Base-by-base conservation (phyloP, 495 filamentous ascomycete species). In the Daldinia childiae region DNA sequence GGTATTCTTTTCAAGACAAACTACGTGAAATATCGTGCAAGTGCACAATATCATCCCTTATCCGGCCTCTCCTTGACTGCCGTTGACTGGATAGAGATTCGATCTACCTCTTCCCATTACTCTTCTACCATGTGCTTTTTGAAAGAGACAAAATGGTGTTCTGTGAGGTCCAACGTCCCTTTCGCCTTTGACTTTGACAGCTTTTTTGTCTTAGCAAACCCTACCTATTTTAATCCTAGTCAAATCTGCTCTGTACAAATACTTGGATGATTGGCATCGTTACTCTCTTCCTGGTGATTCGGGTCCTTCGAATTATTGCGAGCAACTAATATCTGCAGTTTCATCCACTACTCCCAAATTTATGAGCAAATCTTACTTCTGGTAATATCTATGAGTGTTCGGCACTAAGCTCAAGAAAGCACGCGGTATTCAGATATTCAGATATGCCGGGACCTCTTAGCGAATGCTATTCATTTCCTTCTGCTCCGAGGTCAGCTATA, bases 101-200 rank as follows among this genome's bases (percentile, higher is more conserved):
- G 27, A 59, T 72, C 17, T 57, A 24, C 38, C 58, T 54, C 52
- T 69, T 64, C 59, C 60, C 19, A 36, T 50, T 66, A 14, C 41
- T 58, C 32, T 61, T 57, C 56, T n/a, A 24, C 45, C 17, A 45
- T 36, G 3, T 30, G 39, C 30, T 58, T 34, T 34, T 34, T 76
- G 65, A 77, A 77, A 72, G 75, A 67, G 57, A 65, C 56, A 56
- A 34, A 36, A 62, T 65, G 62, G 29, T 11, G 21, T 62, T 38
- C 67, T 64, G 64, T 30, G 58, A n/a, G 56, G 48, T 65, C 48
- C 21, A 60, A 57, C 45, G 21, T 19, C 12, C 54, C 41, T 38
- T 58, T 48, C 66, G 38, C 59, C 75, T 76, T 75, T 73, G 51
- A 56, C 39, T 68, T 55, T 59, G 17, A 58, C 55, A 21, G 39